These are phyloP conservation scores for Phytopythium helicoides DNA, from an alignment of 352 stramenopile genomes.

Conservation along the genomic window DNA sequence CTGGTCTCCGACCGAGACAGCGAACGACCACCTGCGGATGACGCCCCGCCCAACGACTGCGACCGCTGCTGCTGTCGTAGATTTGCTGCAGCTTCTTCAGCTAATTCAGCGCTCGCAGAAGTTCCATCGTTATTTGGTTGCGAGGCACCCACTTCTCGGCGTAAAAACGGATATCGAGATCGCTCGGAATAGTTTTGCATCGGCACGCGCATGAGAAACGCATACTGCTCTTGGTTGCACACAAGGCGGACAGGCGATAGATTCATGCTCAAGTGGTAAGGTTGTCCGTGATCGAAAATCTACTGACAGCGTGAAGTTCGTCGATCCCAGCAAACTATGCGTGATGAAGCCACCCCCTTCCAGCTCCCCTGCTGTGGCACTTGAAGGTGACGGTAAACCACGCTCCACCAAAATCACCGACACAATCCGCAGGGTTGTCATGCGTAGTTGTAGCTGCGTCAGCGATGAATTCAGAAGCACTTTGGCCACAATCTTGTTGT, in stretches of 20 bases:
- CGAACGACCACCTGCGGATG: no score
- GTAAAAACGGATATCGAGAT: conserved; percentile 43
- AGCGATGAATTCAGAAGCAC: conserved; percentile 84
- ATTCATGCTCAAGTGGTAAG: conserved; percentile 50
- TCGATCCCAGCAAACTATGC: conserved; percentile 75
- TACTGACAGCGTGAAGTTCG: conserved; percentile 46
- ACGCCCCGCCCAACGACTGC: not conserved
- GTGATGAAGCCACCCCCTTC: conserved; percentile 38
- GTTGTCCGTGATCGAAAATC: conserved; percentile 63
- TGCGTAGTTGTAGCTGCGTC: conserved; percentile 62
- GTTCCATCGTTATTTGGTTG: no score
- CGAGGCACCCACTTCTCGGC: conserved; percentile 6
- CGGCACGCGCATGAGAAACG: conserved; percentile 68
- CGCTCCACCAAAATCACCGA: conserved; percentile 71
- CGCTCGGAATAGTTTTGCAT: conserved; percentile 74
- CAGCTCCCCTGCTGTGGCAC: conserved; percentile 8
- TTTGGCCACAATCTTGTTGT: conserved; percentile 77
- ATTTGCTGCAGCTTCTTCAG: no score
- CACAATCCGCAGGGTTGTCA: conserved; percentile 67
- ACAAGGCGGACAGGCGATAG: conserved; percentile 68
- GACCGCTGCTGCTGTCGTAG: not conserved
- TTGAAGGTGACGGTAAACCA: conserved; percentile 5
- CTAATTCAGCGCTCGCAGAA: no score
- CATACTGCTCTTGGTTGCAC: conserved; percentile 84
- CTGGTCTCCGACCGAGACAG: conserved; percentile 3